Evolutionary conservation across 148 eudicot genomes (phyloP), one percentile per base, ranked within the genome.

Genomic region (Arctostaphylos glauca): DNA sequence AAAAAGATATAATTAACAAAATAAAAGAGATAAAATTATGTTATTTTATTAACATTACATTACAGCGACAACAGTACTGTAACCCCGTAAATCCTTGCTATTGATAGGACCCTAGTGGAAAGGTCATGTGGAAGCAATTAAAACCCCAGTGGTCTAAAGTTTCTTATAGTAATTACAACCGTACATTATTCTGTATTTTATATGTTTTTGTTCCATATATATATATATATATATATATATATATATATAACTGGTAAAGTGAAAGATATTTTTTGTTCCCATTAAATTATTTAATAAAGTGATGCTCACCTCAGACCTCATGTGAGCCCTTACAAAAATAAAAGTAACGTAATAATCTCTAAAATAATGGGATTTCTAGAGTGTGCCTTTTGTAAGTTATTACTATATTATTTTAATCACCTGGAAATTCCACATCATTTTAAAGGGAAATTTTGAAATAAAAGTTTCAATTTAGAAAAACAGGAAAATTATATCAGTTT

Each of bases 101-200:
- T 31, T 31, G 38, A 31, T 58, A 58, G 15, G 21, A 72, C 16
- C 5, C 4, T 12, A 21, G 47, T 16, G 12, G n/a, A 21, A 76
- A 76, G 23, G 59, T 76, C 60, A 52, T 76, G 79, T 23, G 46
- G 60, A 76, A 76, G 79, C 79, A 76, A 76, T 21, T 21, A 52
- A 74, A 48, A 74, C 56, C 78, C 46, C 25, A 23, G 2, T 52
- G 60, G 60, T 76, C 79, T 52, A 52, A 76, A 62, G 68, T 62
- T 62, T 62, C 41, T 2, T 19, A 9, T 60, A 7, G 9, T 60
- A 60, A 1, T 19, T 60, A 23, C 9, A 8, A 8, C 6, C 13
- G 21, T 62, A 7, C 2, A 13, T 62, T 23, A 7, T n/a, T 21
- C 68, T n/a, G 9, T 62, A 23, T 58, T 62, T 59, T 62, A 13